Evolutionary conservation across 768 basidiomycete species (phyloP), one percentile per base, ranked within the genome.

Genomic region (Coprinopsis marcescibilis): DNA sequence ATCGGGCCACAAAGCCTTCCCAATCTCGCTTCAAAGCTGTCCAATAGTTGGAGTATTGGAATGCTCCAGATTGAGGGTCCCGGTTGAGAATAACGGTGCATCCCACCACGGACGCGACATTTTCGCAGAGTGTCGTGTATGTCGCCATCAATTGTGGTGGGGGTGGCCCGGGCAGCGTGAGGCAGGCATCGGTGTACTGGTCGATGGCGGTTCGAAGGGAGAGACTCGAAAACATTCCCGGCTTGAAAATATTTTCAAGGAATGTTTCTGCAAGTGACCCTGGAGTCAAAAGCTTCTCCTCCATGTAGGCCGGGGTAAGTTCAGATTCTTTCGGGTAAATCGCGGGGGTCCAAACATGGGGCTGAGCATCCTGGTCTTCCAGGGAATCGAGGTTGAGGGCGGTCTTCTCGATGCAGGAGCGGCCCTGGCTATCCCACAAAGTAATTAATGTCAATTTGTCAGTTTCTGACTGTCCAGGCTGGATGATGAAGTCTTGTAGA

Each of bases 1-100:
- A 93, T 47, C 89, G 77, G 6, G 93, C 86, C 51, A 94, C 81
- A 57, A 97, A 94, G 2, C 94, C 92, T 58, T 97, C 88, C 94
- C 95, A 98, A 56, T 97, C 93, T 37, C 88, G 70, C 62, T 89
- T 93, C 55, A 96, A 64, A 0, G 85, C 81, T 55, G 78, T 85
- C 81, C 89, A 85, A 59, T 90, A 92, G 35, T 81, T 83, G 36
- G 80, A 78, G 58, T 90, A 74, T 52, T 85, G 81, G 37, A 80
- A 72, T 29, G 83, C 84, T 13, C 92, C 92, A 2, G 89, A 92
- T 50, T 85, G 80, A 0, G 83, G 73, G 57, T 89, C 85, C 33
- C 75, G 74, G 52, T 79, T 76, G 27, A 94, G 70, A 45, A 72
- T 73, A 41, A 97, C 85, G 0, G 87, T 85, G 57, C 86, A 89